Evolutionary conservation across 1,284 basidiomycete genomes (phyloP), one percentile per base, ranked within the genome.

Genomic region (Ganoderma sp.): DNA sequence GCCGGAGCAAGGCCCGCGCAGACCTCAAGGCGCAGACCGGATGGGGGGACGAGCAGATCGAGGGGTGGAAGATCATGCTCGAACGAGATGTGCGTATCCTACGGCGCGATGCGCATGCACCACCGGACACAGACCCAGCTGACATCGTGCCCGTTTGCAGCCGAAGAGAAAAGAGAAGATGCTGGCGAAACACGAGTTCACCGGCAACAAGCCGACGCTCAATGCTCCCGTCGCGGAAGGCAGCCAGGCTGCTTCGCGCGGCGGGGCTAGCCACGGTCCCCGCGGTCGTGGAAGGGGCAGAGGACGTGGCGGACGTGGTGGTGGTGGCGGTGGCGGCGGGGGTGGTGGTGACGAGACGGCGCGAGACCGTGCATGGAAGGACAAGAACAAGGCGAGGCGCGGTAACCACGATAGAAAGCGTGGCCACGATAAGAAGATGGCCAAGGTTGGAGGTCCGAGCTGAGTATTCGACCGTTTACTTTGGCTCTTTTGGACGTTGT

Each of bases 31-130:
- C 84, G 25, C 84, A 87, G 71, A 95, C 92, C 48, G 88, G 90
- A 3, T 90, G 89, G 88, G 79, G 75, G 17, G 90, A 97, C 76
- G 90, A 91, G 72, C 94, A 96, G 76, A 88, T 96, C 39, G 94
- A 97, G 78, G 95, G 94, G 0, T 97, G 95, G 94, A 85, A 79
- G 67, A 88, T 92, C 66, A 94, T 96, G 91, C 80, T 97, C 63
- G 95, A 97, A 68, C 82, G 90, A 74, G 90, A 95, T 74, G 94
- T 96, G 76, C 73, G 90, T 82, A 19, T 15, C 28, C 48, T 22
- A 2, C 12, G 12, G 41, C 25, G 22, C 22, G 12, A 37, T 59
- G 8, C 25, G 37, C 14, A 3, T 6, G 2, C 32, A 32, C 17
- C 39, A 48, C 37, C 37, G 37, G 37, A 69, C 67, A 57, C 50